Base-by-base conservation (phyloP, 805 yeast genomes). In the Kluyveromyces siamensis region DNA sequence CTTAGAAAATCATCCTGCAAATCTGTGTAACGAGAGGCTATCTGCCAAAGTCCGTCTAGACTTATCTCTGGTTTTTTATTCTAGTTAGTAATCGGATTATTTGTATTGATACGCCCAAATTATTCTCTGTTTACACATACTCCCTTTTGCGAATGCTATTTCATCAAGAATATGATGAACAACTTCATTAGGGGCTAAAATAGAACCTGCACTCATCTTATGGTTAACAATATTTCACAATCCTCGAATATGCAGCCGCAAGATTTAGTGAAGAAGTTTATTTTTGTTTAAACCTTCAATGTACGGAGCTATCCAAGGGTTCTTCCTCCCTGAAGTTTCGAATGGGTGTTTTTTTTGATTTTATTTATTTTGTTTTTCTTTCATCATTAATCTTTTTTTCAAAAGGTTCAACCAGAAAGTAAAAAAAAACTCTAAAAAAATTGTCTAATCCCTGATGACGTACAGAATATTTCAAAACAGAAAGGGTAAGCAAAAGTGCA, bases 141-240 rank as follows among this genome's bases (percentile, higher is more conserved):
- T 51, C 14, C 70, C 70, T 45, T 60, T 62, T 41, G 56, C 56
- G 46, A 55, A 65, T 2, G 68, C 65, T n/a, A 66, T 53, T 38
- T 62, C 65, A 27, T 61, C 55, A 30, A 55, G 53, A 2, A 65
- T 45, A 8, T 53, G 52, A 8, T 50, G 48, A n/a, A 60, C 60
- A 35, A 65, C 46, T 48, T 66, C 68, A 49, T 65, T 67, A 2
- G 69, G 69, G 5, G 53, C 43, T 6, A 50, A 37, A 13, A 45
- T 36, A 6, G 37, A 16, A 44, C 42, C 48, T 35, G 2, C 13
- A 5, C 9, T 21, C 37, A 21, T 43, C 8, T 37, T 10, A 13
- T 30, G 3, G 2, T 13, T 30, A 13, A 10, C 14, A 30, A 10
- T 30, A 4, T 30, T 13, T 7, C 25, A 21, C 25, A 6, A 21